phyloP scores from a whole-genome alignment of 1,139 yeast genomes.

The Pichia sp. region DNA sequence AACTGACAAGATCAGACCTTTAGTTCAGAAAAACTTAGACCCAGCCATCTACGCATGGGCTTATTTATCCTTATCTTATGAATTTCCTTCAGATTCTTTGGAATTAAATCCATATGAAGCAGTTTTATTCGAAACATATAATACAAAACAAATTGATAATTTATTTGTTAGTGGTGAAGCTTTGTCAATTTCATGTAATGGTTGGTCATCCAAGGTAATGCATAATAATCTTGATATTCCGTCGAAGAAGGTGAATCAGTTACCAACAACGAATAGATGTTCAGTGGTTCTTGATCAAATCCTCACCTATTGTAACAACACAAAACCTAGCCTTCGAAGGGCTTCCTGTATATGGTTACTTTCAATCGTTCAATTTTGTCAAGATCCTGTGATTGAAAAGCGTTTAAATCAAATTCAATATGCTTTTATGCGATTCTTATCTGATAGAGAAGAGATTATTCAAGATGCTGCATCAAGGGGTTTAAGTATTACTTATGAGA shows the following conservation, averaged over 20 bases:
- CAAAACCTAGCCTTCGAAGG: conserved; percentile 65
- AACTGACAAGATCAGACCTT: conserved; percentile 32
- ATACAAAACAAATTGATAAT: conserved; percentile 64
- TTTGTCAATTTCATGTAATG: conserved; percentile 58
- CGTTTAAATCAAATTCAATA: conserved; percentile 55
- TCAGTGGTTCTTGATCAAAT: conserved; percentile 39
- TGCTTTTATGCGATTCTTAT: conserved; percentile 57
- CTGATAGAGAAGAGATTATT: conserved; percentile 73
- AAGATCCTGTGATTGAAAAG: conserved; percentile 38
- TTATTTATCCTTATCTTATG: conserved; percentile 41
- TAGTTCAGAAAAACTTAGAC: conserved; percentile 56
- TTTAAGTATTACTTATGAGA: conserved; percentile 69
- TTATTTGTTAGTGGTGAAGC: conserved; percentile 85
- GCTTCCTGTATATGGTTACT: conserved; percentile 85
- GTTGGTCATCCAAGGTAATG: conserved; percentile 65
- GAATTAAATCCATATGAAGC: conserved; percentile 33
- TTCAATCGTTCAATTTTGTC: conserved; percentile 70
- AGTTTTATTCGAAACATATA: conserved; percentile 49
- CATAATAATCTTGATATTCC: conserved; percentile 25
- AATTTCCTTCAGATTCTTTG: background rate
- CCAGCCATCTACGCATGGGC: conserved; percentile 51
- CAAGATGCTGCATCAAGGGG: conserved; percentile 94
- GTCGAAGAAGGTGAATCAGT: conserved; percentile 13
- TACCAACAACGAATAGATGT: conserved; percentile 15
- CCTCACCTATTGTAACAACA: conserved; percentile 46